These are phyloP conservation scores for Calamus simplicifolius DNA, from an alignment of 176 grass and related monocot species.

Conservation along the genomic window DNA sequence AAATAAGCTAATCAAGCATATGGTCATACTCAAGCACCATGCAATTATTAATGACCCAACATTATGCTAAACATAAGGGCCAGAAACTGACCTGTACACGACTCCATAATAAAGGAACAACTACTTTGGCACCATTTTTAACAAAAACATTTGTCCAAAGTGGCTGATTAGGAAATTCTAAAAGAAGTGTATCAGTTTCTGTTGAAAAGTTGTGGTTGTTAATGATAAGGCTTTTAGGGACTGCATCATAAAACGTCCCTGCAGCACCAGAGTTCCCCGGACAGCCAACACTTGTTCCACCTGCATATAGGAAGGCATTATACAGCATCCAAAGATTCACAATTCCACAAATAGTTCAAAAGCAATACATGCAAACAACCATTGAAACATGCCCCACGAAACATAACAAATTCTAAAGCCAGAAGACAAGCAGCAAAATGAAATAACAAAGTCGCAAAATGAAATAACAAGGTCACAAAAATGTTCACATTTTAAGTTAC, in stretches of 20 bases:
- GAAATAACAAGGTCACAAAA: too few species aligned
- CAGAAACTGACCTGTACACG: slow-evolving; percentile 77
- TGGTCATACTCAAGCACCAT: too few species aligned
- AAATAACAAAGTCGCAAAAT: too few species aligned
- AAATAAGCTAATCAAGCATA: too few species aligned
- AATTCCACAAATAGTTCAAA: too few species aligned
- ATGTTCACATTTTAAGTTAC: too few species aligned
- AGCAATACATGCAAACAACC: too few species aligned
- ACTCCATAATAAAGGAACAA: slow-evolving; percentile 94
- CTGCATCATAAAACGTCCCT: slow-evolving; percentile 96
- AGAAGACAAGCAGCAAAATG: too few species aligned
- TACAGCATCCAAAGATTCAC: not conserved
- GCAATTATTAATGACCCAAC: too few species aligned
- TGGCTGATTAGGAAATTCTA: slow-evolving; percentile 96
- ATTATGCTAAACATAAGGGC: too few species aligned
- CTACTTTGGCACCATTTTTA: slow-evolving; percentile 81
- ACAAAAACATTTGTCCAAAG: slow-evolving; percentile 99
- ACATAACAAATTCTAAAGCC: too few species aligned
- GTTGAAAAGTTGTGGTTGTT: slow-evolving; percentile 92
- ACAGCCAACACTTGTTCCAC: slow-evolving; percentile 77
- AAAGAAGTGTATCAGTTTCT: slow-evolving; percentile 94
- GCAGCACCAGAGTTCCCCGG: slow-evolving; percentile 93
- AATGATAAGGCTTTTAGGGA: slow-evolving; percentile 86
- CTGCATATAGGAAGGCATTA: slow-evolving; percentile 23
- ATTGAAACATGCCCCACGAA: too few species aligned